Percentiles rank a stretch among this genome's conserved stretches.
phyloP scores from a whole-genome alignment of 2,329 filamentous ascomycete species.

The Alternaria triticina region DNA sequence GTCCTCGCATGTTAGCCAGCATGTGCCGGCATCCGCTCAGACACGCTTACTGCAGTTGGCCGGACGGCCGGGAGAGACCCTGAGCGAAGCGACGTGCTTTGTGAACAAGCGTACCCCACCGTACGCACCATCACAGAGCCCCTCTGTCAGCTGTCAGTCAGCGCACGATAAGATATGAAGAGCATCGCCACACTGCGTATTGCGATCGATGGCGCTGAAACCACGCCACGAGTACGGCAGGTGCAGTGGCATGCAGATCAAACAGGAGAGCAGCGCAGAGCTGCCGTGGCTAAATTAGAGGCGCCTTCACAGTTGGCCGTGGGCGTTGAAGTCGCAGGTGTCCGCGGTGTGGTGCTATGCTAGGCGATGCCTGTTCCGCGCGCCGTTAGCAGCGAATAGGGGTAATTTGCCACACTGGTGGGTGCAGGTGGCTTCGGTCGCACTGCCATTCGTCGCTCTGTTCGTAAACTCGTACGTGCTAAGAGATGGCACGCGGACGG shows the following conservation, averaged over 20 bases:
- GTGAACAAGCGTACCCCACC: constrained; percentile 10
- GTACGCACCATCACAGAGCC: not conserved
- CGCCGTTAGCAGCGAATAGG: constrained; percentile 10
- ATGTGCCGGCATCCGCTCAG: constrained; percentile 5
- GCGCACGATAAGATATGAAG: not conserved
- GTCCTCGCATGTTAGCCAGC: not conserved
- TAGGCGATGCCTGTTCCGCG: constrained; percentile 3
- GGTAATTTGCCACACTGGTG: constrained; percentile 15
- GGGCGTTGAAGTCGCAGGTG: constrained; percentile 10
- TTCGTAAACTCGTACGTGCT: constrained; percentile 10
- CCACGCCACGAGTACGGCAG: not conserved
- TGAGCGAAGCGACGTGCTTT: constrained; percentile 10
- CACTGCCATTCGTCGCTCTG: constrained; percentile 4
- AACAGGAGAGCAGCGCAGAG: constrained; percentile 16
- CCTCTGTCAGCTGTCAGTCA: not conserved
- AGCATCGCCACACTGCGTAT: not conserved
- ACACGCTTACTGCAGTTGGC: constrained; percentile 15
- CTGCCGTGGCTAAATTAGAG: constrained; percentile 1
- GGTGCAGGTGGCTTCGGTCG: constrained; percentile 5
- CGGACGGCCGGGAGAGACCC: constrained; percentile 11
- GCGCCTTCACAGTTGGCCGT: constrained; percentile 4
- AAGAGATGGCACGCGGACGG: not conserved
- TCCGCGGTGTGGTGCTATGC: not conserved
- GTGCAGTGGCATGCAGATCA: constrained; percentile 19
- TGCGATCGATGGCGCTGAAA: constrained; percentile 8